Conservation (phyloP, 208 protist species). For the Phytomonas sp. region DNA sequence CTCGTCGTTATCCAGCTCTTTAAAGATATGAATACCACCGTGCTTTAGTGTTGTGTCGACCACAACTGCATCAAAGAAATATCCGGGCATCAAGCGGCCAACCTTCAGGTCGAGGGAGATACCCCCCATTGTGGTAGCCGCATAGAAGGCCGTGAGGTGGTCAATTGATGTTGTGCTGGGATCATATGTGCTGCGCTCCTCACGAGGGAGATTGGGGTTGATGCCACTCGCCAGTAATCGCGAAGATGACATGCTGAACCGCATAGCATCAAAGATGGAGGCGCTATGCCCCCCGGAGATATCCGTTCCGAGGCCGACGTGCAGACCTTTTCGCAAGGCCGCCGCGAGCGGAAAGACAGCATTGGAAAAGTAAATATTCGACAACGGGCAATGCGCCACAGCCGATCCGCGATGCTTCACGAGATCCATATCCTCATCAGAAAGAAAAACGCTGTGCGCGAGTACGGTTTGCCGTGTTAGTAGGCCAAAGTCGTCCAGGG, state of each 20-base stretch:
- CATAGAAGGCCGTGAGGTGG: slow-evolving; percentile 71
- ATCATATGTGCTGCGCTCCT: slow-evolving; percentile 19
- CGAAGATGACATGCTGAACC: slow-evolving; percentile 62
- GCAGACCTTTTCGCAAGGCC: slow-evolving; percentile 56
- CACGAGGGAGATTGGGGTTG: slow-evolving; percentile 17
- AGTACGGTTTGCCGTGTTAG: slow-evolving; percentile 76
- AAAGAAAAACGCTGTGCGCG: slow-evolving; percentile 77
- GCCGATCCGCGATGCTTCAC: slow-evolving; percentile 43
- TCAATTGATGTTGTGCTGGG: slow-evolving; percentile 26
- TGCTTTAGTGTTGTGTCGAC: slow-evolving; percentile 52
- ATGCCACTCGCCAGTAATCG: slow-evolving; percentile 49
- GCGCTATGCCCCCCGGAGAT: slow-evolving; percentile 82
- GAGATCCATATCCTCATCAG: slow-evolving; percentile 71
- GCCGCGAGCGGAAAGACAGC: slow-evolving; percentile 63
- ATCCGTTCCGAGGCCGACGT: slow-evolving; percentile 92
- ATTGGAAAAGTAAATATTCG: slow-evolving; percentile 86
- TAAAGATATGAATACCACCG: slow-evolving; percentile 48
- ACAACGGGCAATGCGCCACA: slow-evolving; percentile 90
- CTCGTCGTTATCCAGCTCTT: slow-evolving; percentile 36
- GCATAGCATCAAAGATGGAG: slow-evolving; percentile 82
- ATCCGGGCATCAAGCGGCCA: slow-evolving; percentile 79
- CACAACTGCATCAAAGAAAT: slow-evolving; percentile 84
- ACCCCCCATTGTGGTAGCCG: slow-evolving; percentile 86
- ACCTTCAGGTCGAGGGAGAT: slow-evolving; percentile 79
- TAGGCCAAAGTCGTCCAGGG: slow-evolving; percentile 78